Percentiles rank a stretch among this genome's conserved stretches.
These are phyloP conservation scores for Calvatia gigantea DNA, from an alignment of 768 basidiomycete genomes.

Conservation along the genomic window DNA sequence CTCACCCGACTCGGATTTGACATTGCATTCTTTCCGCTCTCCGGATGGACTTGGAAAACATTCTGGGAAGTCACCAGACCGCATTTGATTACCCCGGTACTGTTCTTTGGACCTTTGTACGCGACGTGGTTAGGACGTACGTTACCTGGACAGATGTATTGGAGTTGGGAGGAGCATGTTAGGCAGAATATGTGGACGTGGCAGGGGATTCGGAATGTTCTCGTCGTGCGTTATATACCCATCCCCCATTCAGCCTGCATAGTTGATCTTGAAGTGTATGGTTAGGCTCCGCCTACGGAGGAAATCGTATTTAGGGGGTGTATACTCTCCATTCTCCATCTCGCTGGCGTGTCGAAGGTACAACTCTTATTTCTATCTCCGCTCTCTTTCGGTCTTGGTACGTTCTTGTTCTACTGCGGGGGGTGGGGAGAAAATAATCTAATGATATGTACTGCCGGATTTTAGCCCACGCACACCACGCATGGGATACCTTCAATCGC, in stretches of 20 bases:
- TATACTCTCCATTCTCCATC: conserved; percentile 67
- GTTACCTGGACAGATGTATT: conserved; percentile 55
- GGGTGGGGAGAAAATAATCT: no score
- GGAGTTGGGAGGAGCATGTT: conserved; percentile 40
- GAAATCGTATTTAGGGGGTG: conserved; percentile 90
- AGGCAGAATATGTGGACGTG: conserved; percentile 41
- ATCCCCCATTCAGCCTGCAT: not conserved
- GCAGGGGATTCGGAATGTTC: conserved; percentile 70
- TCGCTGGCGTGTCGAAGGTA: conserved; percentile 51
- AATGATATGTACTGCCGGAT: no score
- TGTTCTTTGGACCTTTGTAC: conserved; percentile 80
- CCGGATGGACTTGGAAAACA: not conserved
- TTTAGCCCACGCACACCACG: conserved; percentile 92
- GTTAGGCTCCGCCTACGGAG: conserved; percentile 86
- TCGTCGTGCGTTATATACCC: conserved; percentile 29
- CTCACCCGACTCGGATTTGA: conserved; percentile 6
- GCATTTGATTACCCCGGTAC: conserved; percentile 64
- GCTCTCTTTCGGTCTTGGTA: conserved; percentile 85
- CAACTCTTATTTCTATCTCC: conserved; percentile 80
- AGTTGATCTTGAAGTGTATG: conserved; percentile 20
- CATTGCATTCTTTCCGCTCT: not conserved
- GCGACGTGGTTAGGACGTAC: conserved; percentile 39
- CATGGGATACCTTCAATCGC: conserved; percentile 78
- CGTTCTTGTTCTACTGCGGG: conserved; percentile 22
- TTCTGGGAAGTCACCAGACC: conserved; percentile 30